Base-by-base conservation (phyloP, 768 basidiomycete genomes). In the Crepidotus variabilis region DNA sequence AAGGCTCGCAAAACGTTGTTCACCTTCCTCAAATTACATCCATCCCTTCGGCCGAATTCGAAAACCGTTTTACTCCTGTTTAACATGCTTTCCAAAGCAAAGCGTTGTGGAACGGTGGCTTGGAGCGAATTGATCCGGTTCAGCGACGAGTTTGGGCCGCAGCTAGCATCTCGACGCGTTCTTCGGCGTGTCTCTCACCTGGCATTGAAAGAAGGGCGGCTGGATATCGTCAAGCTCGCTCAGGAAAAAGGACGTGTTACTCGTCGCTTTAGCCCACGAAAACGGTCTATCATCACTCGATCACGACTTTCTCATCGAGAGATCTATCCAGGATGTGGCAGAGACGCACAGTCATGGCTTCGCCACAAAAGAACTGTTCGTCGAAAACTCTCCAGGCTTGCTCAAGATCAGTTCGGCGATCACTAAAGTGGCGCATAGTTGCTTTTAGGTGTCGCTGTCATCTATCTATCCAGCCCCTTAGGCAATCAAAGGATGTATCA, bases 131-230 rank as follows among this genome's bases (percentile, higher is more conserved):
- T 84, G 22, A 60, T 61, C 45, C 62, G 66, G 46, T 89, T 85
- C 66, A 72, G 72, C 60, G 65, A 65, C 52, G 72, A 74, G 60
- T 90, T 85, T 85, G 88, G 88, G 2, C 54, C 69, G 18, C 67
- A 66, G 22, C 71, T 86, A 5, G 80, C 80, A 61, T 83, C 87
- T 69, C 72, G 76, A 51, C 71, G 75, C 20, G 87, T 90, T 20
- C 77, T 80, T 63, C 79, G 84, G 56, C 81, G 85, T 43, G 68
- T 90, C 52, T 78, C 78, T 5, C 70, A 67, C 43, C 72, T 87
- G 48, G 88, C 87, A 28, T 63, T 86, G 54, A 87, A 85, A 67
- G 82, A 90, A 71, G 81, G 85, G 14, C 78, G 85, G 47, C 68
- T 73, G 58, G 83, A 83, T 62, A 78, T 87, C 56, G 71, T 73